Evolutionary conservation across 1,284 basidiomycete genomes (phyloP), one percentile per base, ranked within the genome.

Genomic region (Irpex sp.): DNA sequence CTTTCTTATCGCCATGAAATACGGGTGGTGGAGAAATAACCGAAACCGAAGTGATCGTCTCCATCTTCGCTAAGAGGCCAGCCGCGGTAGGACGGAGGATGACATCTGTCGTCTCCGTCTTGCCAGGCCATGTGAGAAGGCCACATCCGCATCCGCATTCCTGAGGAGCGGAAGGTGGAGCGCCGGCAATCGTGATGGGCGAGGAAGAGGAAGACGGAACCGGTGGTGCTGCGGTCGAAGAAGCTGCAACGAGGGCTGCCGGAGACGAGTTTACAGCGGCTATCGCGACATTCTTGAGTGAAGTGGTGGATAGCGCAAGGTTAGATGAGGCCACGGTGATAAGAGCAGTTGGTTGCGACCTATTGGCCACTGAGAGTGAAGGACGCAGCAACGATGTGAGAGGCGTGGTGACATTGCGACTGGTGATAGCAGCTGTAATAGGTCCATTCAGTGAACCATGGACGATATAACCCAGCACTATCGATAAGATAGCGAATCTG

Each of bases 401-500:
- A 59, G 60, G 65, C 33, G 33, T 63, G 35, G 58, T 58, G 46
- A 57, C 61, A 39, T 53, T 65, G 58, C 43, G 49, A 46, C 36
- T 19, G 47, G 57, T 15, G 3, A 51, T 26, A 37, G 31, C 47
- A 11, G 31, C 36, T 37, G 58, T 17, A 33, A 72, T 68, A 13
- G 78, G 68, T n/a, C 75, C 67, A 19, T 76, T 78, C 68, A 85
- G 79, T 3, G 78, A 73, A 3, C 82, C 80, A 63, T 87, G 86
- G 68, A 87, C 80, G 7, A 85, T 77, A 65, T 87, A 83, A 11
- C 87, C 86, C 60, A 89, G 76, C n/a, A 90, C 79, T 47, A 90
- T 77, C 43, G 87, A 88, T 63, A 90, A 73, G 58, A 90, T 72
- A 0, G 87, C 86, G 64, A 90, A 81, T 57, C 89, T 90, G 62